Evolutionary conservation across 495 filamentous ascomycete genomes (phyloP).

Genomic region (Hyaloscypha finlandica): DNA sequence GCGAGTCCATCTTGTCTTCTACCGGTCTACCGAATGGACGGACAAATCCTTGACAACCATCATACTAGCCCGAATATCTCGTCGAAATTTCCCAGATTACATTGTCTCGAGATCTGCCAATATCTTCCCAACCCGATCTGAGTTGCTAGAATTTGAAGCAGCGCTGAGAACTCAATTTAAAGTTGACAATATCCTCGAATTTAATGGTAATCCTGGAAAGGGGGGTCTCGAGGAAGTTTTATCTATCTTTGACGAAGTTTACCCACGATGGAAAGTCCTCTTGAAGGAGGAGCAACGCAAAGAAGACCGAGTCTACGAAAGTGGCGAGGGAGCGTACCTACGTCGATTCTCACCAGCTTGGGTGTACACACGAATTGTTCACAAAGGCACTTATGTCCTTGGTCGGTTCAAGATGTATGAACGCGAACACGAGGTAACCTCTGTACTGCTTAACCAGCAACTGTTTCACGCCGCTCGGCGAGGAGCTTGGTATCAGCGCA

Average conservation of each 20-base stretch:
- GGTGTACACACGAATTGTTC: constrained; percentile 90
- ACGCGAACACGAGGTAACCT: constrained; percentile 73
- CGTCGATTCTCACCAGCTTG: constrained; percentile 90
- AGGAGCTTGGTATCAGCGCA: constrained; percentile 95
- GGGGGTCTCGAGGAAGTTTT: constrained; percentile 69
- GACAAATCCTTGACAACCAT: constrained; percentile 96
- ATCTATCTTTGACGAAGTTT: constrained; percentile 70
- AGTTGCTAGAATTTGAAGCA: constrained; percentile 86
- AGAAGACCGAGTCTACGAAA: constrained; percentile 79
- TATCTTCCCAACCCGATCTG: constrained; percentile 76
- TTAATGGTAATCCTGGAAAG: constrained; percentile 66
- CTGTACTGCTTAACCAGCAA: constrained; percentile 75
- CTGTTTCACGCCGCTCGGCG: constrained; percentile 84
- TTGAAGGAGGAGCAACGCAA: constrained; percentile 76
- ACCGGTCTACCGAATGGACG: constrained; percentile 94
- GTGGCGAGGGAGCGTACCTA: constrained; percentile 85
- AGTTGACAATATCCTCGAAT: constrained; percentile 84
- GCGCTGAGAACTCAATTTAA: constrained; percentile 79
- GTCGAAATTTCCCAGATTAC: constrained; percentile 86
- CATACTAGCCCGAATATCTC: constrained; percentile 85
- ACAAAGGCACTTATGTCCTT: constrained; percentile 81
- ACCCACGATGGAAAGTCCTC: constrained; percentile 77
- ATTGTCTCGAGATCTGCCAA: constrained; percentile 87
- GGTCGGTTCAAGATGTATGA: constrained; percentile 79
- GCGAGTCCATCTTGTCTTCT: constrained; percentile 92